phyloP scores from a whole-genome alignment of 2,329 filamentous ascomycete species.

The Clathrospora elynae region DNA sequence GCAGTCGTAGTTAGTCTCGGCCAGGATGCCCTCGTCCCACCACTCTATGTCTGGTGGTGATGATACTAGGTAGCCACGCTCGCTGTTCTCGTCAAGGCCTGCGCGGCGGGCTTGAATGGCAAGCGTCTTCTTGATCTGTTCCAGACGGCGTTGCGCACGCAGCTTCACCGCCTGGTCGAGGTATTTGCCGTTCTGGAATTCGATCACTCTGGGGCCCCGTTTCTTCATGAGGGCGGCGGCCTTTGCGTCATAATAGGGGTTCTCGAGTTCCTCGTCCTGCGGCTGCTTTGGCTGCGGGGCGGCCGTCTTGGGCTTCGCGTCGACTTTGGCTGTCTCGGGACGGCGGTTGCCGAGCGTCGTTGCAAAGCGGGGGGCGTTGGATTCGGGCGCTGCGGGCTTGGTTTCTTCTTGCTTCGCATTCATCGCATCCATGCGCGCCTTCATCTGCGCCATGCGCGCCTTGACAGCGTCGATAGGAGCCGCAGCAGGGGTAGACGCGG shows the following conservation, averaged over 20 bases:
- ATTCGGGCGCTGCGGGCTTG: constrained; percentile 45
- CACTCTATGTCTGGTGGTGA: constrained; percentile 88
- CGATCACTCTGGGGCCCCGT: constrained; percentile 71
- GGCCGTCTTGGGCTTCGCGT: constrained; percentile 33
- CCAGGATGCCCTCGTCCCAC: constrained; percentile 92
- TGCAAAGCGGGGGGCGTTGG: constrained; percentile 58
- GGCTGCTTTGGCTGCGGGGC: constrained; percentile 43
- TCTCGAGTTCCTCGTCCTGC: constrained; percentile 66
- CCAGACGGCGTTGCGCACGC: constrained; percentile 82
- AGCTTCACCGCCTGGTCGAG: constrained; percentile 91
- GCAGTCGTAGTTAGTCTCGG: constrained; percentile 73
- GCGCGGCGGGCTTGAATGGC: constrained; percentile 84
- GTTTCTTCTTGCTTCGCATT: constrained; percentile 67
- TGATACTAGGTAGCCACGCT: constrained; percentile 87
- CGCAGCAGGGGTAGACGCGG: constrained; percentile 20
- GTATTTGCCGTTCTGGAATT: constrained; percentile 97
- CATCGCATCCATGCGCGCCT: constrained; percentile 39
- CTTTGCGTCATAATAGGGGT: constrained; percentile 82
- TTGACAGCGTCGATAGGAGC: constrained; percentile 21
- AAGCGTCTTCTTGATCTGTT: constrained; percentile 93
- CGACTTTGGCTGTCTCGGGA: constrained; percentile 46
- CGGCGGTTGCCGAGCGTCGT: constrained; percentile 61
- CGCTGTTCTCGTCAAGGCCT: constrained; percentile 92
- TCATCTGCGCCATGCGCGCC: constrained; percentile 38
- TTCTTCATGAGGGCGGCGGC: constrained; percentile 58